A percentile compares a stretch with the other conserved stretches of the same genome.
Evolutionary conservation across 331 rosid genomes (phyloP).

Genomic region (Pyracantha coccinea): DNA sequence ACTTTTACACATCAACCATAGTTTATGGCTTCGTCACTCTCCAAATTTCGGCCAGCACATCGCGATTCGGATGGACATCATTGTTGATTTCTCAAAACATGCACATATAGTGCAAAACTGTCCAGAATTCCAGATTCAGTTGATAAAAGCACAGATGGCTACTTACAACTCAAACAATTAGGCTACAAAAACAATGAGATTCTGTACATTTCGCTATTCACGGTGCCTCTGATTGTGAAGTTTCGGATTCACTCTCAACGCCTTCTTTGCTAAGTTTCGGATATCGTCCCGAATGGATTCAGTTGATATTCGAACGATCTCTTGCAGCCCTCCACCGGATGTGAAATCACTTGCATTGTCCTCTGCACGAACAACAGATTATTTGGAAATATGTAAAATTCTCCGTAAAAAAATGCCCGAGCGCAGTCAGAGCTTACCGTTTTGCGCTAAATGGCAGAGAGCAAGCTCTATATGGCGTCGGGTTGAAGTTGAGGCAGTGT

Average conservation of each 20-base stretch:
- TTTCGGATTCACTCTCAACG: constrained; percentile 26
- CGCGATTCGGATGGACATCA: too few relatives aligned
- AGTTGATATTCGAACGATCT: constrained; percentile 36
- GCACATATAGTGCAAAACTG: neutral
- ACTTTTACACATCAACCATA: too few relatives aligned
- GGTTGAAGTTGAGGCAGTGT: constrained; percentile 35
- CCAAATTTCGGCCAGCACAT: too few relatives aligned
- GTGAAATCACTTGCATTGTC: constrained; percentile 46
- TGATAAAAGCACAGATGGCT: neutral
- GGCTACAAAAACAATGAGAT: neutral
- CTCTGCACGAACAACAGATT: constrained; percentile 18
- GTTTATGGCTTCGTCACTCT: too few relatives aligned
- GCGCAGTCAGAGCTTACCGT: constrained; percentile 27
- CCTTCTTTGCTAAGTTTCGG: constrained; percentile 50
- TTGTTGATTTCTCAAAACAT: too few relatives aligned
- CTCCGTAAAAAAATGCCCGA: neutral
- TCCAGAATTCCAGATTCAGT: neutral
- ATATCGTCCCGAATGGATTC: constrained; percentile 53
- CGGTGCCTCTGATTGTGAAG: constrained; percentile 27
- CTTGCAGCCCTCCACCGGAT: constrained; percentile 37
- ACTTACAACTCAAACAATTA: neutral
- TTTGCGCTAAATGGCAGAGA: constrained; percentile 64
- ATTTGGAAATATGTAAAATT: neutral
- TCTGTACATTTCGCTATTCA: constrained; percentile 1
- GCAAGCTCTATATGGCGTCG: constrained; percentile 63